phyloP scores from a whole-genome alignment of 495 filamentous ascomycete genomes.

The Aspergillus hancockii region DNA sequence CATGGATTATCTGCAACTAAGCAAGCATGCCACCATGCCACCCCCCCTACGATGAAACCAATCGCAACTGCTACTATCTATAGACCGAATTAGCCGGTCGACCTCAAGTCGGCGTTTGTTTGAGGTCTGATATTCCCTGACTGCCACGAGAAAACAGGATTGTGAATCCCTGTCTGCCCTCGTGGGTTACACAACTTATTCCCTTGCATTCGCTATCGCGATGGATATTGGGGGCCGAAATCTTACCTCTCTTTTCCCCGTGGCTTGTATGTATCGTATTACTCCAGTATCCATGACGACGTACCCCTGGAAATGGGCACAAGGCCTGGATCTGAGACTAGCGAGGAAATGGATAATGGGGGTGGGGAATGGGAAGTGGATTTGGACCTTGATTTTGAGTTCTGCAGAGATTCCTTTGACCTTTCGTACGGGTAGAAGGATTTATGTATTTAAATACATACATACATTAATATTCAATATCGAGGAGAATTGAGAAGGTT shows the following conservation, averaged over 20 bases:
- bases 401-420: background rate
- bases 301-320: background rate
- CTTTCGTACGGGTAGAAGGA: too few species aligned
- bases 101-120: slow-evolving; percentile 3
- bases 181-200: background rate
- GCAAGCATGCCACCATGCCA: background rate
- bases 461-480: too few species aligned
- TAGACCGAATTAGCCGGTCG: background rate
- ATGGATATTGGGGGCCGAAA: background rate
- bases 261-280: too few species aligned
- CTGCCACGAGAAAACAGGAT: background rate
- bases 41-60: background rate
- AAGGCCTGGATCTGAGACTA: background rate
- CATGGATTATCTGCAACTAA: background rate
- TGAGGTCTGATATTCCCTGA: slow-evolving; percentile 3
- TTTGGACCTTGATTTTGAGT: background rate
- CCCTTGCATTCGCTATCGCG: background rate
- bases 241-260: background rate
- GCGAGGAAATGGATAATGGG: background rate
- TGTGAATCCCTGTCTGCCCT: background rate
- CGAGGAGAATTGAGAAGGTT: too few species aligned
- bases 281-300: background rate
- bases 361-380: background rate
- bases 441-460: too few species aligned
- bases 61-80: background rate